These are phyloP conservation scores for Albizia julibrissin DNA, from an alignment of 306 rosid species.

Conservation along the genomic window DNA sequence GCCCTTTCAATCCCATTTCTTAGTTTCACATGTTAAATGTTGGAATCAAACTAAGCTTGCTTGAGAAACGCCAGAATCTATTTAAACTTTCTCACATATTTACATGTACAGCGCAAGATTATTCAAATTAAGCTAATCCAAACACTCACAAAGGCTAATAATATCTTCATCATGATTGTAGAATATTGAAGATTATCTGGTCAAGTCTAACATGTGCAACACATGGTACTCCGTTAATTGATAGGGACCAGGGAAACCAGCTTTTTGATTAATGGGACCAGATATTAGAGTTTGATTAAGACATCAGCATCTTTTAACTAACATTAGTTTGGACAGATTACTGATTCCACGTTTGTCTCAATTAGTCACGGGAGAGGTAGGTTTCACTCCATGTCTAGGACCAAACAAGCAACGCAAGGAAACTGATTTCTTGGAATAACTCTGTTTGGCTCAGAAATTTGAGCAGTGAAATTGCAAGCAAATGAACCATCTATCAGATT, in stretches of 20 bases:
- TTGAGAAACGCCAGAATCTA: too few relatives aligned
- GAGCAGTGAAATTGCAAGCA: neutral
- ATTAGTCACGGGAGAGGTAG: too few relatives aligned
- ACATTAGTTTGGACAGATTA: neutral
- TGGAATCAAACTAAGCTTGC: neutral
- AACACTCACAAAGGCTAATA: too few relatives aligned
- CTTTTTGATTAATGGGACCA: neutral
- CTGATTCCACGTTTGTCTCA: neutral
- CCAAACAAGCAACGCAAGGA: neutral
- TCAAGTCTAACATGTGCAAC: neutral
- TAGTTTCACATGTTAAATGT: neutral
- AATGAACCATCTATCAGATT: too few relatives aligned
- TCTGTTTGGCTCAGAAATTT: too few relatives aligned
- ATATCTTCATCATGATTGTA: neutral
- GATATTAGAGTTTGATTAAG: neutral
- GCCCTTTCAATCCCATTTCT: neutral
- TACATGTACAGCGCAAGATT: too few relatives aligned
- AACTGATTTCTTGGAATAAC: neutral
- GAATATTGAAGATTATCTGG: neutral
- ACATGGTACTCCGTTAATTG: neutral
- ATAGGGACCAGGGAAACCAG: neutral
- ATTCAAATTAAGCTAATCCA: too few relatives aligned
- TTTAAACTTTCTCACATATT: too few relatives aligned
- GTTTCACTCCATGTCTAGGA: neutral
- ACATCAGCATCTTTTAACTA: neutral